These are phyloP conservation scores for Austroboletus novae-zelandiae DNA, from an alignment of 1,284 basidiomycete species.

Conservation along the genomic window DNA sequence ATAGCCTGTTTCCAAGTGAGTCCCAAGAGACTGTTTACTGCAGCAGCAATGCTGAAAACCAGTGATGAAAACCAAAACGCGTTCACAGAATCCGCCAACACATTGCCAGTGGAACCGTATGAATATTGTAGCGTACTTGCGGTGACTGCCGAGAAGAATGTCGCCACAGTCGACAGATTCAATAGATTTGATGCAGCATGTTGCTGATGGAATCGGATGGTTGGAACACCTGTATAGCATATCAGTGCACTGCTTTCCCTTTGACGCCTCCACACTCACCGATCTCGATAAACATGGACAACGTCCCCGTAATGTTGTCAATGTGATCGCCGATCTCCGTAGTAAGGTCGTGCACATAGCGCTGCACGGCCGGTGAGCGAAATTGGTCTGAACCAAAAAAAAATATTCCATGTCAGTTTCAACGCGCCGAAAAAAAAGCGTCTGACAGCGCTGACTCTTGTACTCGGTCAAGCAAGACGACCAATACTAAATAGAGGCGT, in stretches of 20 bases:
- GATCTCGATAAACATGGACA: constrained; percentile 54
- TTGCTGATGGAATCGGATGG: constrained; percentile 58
- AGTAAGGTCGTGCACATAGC: constrained; percentile 54
- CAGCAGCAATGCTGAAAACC: constrained; percentile 59
- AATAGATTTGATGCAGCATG: constrained; percentile 51
- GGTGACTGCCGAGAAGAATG: constrained; percentile 61
- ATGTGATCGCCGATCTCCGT: constrained; percentile 55
- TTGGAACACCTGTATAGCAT: constrained; percentile 49
- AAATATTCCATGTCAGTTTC: constrained; percentile 14
- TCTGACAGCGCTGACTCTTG: constrained; percentile 27
- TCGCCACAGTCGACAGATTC: constrained; percentile 57
- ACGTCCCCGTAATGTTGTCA: constrained; percentile 48
- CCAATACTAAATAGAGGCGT: constrained; percentile 30
- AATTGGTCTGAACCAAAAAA: constrained; percentile 43
- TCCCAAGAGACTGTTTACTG: constrained; percentile 57
- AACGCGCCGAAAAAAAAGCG: not conserved
- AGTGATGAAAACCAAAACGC: constrained; percentile 61
- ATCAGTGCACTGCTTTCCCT: constrained; percentile 20
- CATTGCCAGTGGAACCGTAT: constrained; percentile 28
- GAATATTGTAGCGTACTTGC: constrained; percentile 56
- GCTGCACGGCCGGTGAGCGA: constrained; percentile 49
- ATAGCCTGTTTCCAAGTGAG: constrained; percentile 61
- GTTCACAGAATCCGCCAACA: constrained; percentile 46
- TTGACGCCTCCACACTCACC: constrained; percentile 36
- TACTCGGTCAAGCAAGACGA: constrained; percentile 34